A percentile compares a stretch with the other conserved stretches of the same genome.
Conservation (phyloP, 768 basidiomycete genomes). For the Clathrus columnatus region DNA sequence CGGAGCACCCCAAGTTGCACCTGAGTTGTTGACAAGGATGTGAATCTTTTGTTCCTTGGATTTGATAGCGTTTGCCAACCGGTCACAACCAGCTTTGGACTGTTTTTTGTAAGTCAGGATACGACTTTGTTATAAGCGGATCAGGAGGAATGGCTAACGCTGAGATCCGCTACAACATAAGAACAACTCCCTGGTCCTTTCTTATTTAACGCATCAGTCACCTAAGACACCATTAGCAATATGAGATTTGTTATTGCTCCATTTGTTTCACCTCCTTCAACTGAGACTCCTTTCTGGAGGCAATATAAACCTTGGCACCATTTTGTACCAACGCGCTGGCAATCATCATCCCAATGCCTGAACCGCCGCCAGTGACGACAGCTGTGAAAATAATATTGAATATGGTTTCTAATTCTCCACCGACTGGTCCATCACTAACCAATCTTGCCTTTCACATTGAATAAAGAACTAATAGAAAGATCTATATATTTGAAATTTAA, state of each 20-base stretch:
- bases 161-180: constrained; percentile 68
- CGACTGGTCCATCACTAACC: constrained; percentile 30
- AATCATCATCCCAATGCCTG: constrained; percentile 80
- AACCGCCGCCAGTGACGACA: constrained; percentile 75
- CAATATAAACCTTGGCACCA: constrained; percentile 85
- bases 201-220: constrained; percentile 52
- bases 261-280: constrained; percentile 55
- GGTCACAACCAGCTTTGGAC: constrained; percentile 74
- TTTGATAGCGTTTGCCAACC: constrained; percentile 58
- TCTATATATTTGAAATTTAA: too few relatives aligned
- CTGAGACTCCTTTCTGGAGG: constrained; percentile 71
- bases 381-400: constrained; percentile 29
- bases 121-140: background rate
- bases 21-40: constrained; percentile 79
- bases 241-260: background rate
- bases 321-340: constrained; percentile 76
- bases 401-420: background rate
- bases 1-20: constrained; percentile 68
- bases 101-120: too few relatives aligned
- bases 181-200: constrained; percentile 51
- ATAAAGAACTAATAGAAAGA: constrained; percentile 47
- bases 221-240: constrained; percentile 23
- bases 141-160: constrained; percentile 36
- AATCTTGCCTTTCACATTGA: constrained; percentile 61
- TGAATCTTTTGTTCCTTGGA: constrained; percentile 65